Evolutionary conservation across 2,329 filamentous ascomycete species (phyloP).

Genomic region (Byssochlamys sp.): DNA sequence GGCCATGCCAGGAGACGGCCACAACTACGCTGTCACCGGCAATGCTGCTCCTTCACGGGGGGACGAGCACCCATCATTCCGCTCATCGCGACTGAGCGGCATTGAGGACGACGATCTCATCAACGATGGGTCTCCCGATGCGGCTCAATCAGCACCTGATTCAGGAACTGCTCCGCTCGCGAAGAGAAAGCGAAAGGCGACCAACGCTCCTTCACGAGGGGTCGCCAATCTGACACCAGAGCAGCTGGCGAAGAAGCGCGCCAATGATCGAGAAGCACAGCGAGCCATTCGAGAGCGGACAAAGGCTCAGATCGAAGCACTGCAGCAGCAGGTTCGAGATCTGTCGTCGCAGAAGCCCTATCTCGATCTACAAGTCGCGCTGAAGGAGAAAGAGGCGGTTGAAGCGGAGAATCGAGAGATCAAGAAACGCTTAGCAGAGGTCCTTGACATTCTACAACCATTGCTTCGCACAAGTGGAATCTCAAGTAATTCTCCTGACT

Average conservation of each 20-base stretch:
- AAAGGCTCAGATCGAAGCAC: constrained; percentile 64
- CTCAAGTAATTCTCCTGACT: constrained; percentile 27
- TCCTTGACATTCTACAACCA: constrained; percentile 48
- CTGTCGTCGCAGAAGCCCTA: constrained; percentile 73
- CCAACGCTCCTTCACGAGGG: constrained; percentile 49
- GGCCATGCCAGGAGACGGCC: constrained; percentile 23
- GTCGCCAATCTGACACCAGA: constrained; percentile 81
- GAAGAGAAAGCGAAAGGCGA: constrained; percentile 35
- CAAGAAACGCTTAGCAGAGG: constrained; percentile 55
- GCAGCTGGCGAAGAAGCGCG: constrained; percentile 79
- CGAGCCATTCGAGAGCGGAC: constrained; percentile 75
- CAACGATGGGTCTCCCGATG: constrained; percentile 18
- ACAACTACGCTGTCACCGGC: constrained; percentile 7
- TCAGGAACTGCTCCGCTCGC: constrained; percentile 14
- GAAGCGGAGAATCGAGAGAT: constrained; percentile 74
- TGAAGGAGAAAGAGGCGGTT: constrained; percentile 66
- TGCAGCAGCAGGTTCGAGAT: constrained; percentile 64
- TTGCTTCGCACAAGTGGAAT: constrained; percentile 25
- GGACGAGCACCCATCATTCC: constrained; percentile 9
- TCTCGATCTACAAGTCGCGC: constrained; percentile 66
- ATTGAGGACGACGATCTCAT: constrained; percentile 10
- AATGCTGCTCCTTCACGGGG: constrained; percentile 18
- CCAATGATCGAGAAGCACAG: constrained; percentile 83
- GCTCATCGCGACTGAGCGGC: background rate
- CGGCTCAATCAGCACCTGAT: constrained; percentile 16